Percentiles rank a stretch among this genome's conserved stretches.
phyloP scores from a whole-genome alignment of 2,329 filamentous ascomycete species.

The Talaromyces sp. region DNA sequence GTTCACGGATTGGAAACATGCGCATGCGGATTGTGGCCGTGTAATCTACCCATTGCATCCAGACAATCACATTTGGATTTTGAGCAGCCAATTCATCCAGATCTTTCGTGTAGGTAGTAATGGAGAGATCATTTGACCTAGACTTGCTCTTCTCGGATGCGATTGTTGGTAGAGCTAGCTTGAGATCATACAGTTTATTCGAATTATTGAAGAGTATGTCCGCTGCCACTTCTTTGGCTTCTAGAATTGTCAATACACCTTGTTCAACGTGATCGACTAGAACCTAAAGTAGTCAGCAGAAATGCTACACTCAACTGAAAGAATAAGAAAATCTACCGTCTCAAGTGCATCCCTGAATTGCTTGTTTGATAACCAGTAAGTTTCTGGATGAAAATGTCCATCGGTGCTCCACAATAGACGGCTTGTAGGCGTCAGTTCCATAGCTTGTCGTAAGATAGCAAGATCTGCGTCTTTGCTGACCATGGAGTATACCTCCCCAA shows the following conservation, averaged over 20 bases:
- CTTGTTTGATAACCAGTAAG: constrained; percentile 66
- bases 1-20: constrained; percentile 61
- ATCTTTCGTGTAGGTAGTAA: constrained; percentile 21
- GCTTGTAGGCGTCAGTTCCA: constrained; percentile 70
- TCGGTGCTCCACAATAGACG: constrained; percentile 80
- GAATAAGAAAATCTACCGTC: constrained; percentile 47
- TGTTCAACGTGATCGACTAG: constrained; percentile 64
- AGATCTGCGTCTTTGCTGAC: constrained; percentile 74
- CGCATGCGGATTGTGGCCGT: constrained; percentile 65
- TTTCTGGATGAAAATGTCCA: constrained; percentile 75
- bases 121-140: neutral
- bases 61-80: constrained; percentile 59
- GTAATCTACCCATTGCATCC: constrained; percentile 74
- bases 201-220: constrained; percentile 74
- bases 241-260: constrained; percentile 56
- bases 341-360: constrained; percentile 70
- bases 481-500: constrained; percentile 78
- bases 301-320: neutral
- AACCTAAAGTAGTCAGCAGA: constrained; percentile 46
- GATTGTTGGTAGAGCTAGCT: constrained; percentile 32
- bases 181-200: constrained; percentile 68
- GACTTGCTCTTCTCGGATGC: neutral
- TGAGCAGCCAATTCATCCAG: constrained; percentile 49
- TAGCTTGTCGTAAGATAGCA: constrained; percentile 63
- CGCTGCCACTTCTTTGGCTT: constrained; percentile 62